Evolutionary conservation across 208 protist species (phyloP), one percentile per base, ranked within the genome.

Genomic region (Sergeia podlipaevii): DNA sequence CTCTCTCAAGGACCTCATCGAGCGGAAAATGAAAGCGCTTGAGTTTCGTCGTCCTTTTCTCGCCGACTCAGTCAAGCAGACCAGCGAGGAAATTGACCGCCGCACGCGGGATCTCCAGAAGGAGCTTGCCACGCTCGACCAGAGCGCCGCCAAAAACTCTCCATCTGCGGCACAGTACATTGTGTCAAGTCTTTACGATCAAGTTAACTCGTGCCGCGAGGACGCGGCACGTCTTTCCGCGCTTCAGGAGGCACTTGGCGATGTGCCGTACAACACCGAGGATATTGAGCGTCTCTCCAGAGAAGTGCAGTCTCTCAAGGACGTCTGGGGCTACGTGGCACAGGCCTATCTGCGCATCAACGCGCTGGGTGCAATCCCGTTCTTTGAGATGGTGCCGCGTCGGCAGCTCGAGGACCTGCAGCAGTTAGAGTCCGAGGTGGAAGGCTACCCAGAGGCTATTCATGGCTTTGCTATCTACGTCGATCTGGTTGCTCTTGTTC

Each of bases 311-410:
- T 82, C 90, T 20, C 69, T 99, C 41, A 89, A 96, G 70, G 77
- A 81, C 11, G 85, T 97, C 27, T 98, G 95, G 95, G 58, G 58
- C 21, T 77, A 92, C 44, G 57, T 98, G 33, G 65, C 77, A 0
- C 51, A 38, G 5, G 73, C 93, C 28, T 97, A 88, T 73, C 38
- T 52, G 24, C 64, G 73, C 23, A 66, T 99, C 17, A 60, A 89
- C 53, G 59, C 63, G 32, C 60, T 99, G 1, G 85, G 88, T 10
- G 91, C 91, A 27, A 90, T 56, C n/a, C 77, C 89, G 17, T 99
- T 98, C 83, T 89, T 89, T 52, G 89, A 96, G 42, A 88, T 98
- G 53, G 69, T 95, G 20, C 96, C 97, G 26, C 78, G 91, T 20
- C 91, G 78, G 20, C 69, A 97, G 37, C 73, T 89, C 33, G 87